A percentile compares a stretch with the other conserved stretches of the same genome.
Conservation (phyloP, 78 protist genomes). For the Polysphondylium violaceum region DNA sequence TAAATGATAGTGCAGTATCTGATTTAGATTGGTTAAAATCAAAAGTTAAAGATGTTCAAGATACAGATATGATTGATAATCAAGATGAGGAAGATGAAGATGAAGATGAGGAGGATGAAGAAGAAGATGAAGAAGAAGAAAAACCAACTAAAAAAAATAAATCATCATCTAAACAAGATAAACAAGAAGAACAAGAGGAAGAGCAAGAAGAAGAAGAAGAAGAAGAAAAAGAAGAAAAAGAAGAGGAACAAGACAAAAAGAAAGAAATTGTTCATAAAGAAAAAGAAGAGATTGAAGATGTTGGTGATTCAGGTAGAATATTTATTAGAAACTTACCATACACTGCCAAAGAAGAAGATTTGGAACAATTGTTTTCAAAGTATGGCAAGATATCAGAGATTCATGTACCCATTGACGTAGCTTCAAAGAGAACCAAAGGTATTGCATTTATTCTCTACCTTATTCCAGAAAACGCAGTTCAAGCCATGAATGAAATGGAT, state of each 20-base stretch:
- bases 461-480: slow-evolving; percentile 89
- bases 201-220: slow-evolving; percentile 4
- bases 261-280: slow-evolving; percentile 24
- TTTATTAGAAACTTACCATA: slow-evolving; percentile 80
- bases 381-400: slow-evolving; percentile 87
- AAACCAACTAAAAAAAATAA: background rate
- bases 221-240: background rate
- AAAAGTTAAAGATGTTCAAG: background rate
- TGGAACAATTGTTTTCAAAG: slow-evolving; percentile 19
- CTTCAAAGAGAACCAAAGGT: slow-evolving; percentile 90
- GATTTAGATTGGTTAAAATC: slow-evolving; percentile 78
- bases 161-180: too few relatives aligned
- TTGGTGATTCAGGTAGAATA: slow-evolving; percentile 71
- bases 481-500: slow-evolving; percentile 78
- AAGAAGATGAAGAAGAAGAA: background rate
- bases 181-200: slow-evolving; percentile 13
- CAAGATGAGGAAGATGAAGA: background rate
- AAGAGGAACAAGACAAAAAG: slow-evolving; percentile 2
- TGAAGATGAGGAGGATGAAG: slow-evolving; percentile 18
- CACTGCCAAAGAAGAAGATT: slow-evolving; percentile 57
- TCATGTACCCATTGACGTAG: slow-evolving; percentile 90
- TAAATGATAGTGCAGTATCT: slow-evolving; percentile 34
- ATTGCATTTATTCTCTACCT: slow-evolving; percentile 88
- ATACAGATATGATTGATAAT: slow-evolving; percentile 3
- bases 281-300: slow-evolving; percentile 49